Percentiles rank a stretch among this genome's conserved stretches.
Conservation (phyloP, 306 rosid genomes). For the Adenanthera pavonina region DNA sequence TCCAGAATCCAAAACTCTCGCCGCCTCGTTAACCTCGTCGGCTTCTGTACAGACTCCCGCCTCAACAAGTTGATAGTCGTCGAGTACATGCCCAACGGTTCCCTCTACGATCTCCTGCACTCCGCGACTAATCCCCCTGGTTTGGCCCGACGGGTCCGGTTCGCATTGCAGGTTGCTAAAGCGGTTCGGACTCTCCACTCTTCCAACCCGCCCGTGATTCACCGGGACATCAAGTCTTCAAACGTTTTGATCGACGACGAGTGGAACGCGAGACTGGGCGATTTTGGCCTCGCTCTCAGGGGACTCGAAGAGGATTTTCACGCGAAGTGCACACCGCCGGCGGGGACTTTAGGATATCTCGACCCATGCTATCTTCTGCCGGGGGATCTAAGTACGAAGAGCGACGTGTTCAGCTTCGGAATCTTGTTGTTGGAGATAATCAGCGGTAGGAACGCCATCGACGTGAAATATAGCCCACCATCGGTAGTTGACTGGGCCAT, state of each 20-base stretch:
- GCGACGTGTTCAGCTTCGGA: constrained; percentile 84
- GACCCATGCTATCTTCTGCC: constrained; percentile 79
- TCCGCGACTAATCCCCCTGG: constrained; percentile 51
- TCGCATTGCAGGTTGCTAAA: constrained; percentile 60
- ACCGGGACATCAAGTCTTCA: constrained; percentile 75
- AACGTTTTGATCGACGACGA: constrained; percentile 63
- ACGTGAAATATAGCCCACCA: constrained; percentile 69
- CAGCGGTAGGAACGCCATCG: constrained; percentile 74
- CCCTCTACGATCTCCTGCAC: constrained; percentile 62
- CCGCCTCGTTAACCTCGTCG: constrained; percentile 65
- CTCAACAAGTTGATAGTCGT: constrained; percentile 57
- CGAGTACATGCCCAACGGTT: constrained; percentile 74
- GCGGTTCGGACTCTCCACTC: constrained; percentile 57
- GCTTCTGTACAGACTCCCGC: constrained; percentile 48
- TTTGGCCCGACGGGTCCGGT: constrained; percentile 55
- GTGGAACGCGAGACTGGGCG: constrained; percentile 63
- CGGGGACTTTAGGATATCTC: constrained; percentile 81
- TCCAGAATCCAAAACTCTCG: constrained; percentile 50
- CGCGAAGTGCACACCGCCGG: constrained; percentile 62
- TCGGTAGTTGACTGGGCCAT: constrained; percentile 75
- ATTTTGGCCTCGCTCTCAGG: constrained; percentile 68
- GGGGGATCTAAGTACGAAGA: constrained; percentile 61
- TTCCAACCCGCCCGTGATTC: constrained; percentile 69
- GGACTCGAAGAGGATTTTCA: constrained; percentile 65
- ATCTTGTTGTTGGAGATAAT: constrained; percentile 64